Evolutionary conservation across 2,329 filamentous ascomycete genomes (phyloP).

Genomic region (Nothophoma quercina): DNA sequence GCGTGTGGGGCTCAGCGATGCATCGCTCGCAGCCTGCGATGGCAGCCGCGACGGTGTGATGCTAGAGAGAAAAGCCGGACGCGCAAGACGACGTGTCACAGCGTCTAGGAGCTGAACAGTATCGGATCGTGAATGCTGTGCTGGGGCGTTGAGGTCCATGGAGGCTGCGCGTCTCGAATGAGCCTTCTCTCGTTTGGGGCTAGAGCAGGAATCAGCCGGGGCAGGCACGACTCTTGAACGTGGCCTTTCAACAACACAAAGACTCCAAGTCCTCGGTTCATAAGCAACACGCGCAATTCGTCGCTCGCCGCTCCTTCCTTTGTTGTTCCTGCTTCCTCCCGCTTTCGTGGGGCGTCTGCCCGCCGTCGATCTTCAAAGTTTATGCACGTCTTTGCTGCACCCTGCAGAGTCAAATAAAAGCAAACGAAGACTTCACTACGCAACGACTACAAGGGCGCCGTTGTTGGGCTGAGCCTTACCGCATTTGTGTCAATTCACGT

Average conservation of each 20-base stretch:
- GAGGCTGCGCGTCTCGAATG: slow-evolving; percentile 37
- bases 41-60: slow-evolving; percentile 48
- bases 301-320: slow-evolving; percentile 25
- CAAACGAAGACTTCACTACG: slow-evolving; percentile 6
- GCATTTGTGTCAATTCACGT: slow-evolving; percentile 11
- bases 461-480: slow-evolving; percentile 5
- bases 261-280: slow-evolving; percentile 8
- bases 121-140: slow-evolving; percentile 33
- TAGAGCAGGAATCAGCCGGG: slow-evolving; percentile 28
- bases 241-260: slow-evolving; percentile 37
- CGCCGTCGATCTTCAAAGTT: slow-evolving; percentile 18
- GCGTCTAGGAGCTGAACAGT: slow-evolving; percentile 45
- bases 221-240: slow-evolving; percentile 31
- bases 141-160: slow-evolving; percentile 37
- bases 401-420: slow-evolving; percentile 8
- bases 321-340: slow-evolving; percentile 19
- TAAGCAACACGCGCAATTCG: slow-evolving; percentile 18
- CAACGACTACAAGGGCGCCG: not conserved
- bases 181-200: slow-evolving; percentile 41
- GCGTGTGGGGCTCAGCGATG: slow-evolving; percentile 46
- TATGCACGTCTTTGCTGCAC: slow-evolving; percentile 12
- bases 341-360: slow-evolving; percentile 15
- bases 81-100: slow-evolving; percentile 42
- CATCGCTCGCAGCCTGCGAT: slow-evolving; percentile 49
- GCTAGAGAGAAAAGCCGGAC: slow-evolving; percentile 44